phyloP scores from a whole-genome alignment of 345 rosid genomes.

The Lepidium didymum region DNA sequence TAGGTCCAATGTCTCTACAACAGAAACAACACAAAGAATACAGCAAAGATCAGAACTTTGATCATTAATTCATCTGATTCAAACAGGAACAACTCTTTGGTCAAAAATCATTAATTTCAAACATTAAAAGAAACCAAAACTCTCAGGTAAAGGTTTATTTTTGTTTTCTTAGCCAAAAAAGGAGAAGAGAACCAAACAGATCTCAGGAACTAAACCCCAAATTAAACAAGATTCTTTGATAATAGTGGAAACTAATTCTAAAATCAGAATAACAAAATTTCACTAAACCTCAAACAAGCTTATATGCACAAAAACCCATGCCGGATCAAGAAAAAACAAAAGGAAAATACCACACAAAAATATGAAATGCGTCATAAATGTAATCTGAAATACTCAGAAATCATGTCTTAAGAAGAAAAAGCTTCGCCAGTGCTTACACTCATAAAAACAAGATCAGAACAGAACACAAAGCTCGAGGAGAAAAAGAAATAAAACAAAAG shows the following conservation, averaged over 20 bases:
- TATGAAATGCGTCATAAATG: conserved; percentile 7
- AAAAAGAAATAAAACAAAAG: background rate
- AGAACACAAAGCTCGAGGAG: conserved; percentile 13
- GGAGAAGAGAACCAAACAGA: background rate
- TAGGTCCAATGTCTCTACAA: conserved; percentile 19
- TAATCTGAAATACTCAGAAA: background rate
- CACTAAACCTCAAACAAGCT: background rate
- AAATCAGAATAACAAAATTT: background rate
- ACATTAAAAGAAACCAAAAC: background rate
- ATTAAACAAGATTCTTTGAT: background rate
- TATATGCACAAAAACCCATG: background rate
- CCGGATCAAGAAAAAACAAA: background rate
- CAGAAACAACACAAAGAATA: background rate
- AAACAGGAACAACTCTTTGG: background rate
- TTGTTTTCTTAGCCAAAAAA: background rate
- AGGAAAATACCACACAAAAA: background rate
- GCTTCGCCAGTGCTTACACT: background rate
- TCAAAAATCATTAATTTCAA: background rate
- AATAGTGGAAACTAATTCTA: background rate
- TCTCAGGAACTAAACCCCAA: conserved; percentile 5
- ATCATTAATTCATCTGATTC: background rate
- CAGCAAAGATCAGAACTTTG: conserved; percentile 3
- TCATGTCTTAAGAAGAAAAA: background rate
- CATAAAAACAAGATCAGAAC: conserved; percentile 17
- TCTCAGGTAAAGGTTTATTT: background rate